These are phyloP conservation scores for Asclepias syriaca DNA, from an alignment of 257 asterid genomes.

Conservation along the genomic window DNA sequence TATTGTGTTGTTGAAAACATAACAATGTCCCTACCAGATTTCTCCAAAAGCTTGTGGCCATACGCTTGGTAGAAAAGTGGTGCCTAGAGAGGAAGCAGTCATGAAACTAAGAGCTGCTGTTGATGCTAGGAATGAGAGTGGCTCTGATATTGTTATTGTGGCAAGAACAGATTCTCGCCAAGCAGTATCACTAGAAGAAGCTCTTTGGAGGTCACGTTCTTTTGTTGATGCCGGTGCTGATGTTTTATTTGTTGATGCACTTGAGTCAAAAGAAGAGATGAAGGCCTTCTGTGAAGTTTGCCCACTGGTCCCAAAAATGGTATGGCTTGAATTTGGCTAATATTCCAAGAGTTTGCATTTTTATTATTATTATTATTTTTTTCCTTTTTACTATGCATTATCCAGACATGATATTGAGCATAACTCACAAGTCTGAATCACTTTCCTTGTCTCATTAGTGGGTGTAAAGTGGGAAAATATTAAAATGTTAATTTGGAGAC, in stretches of 20 bases:
- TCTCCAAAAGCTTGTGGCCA: conserved; percentile 99
- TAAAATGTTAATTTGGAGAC: background rate
- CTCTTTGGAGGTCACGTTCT: conserved; percentile 87
- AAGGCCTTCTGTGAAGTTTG: conserved; percentile 69
- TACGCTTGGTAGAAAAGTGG: conserved; percentile 82
- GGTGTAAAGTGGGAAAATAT: background rate
- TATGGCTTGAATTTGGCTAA: conserved; percentile 23
- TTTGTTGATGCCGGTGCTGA: conserved; percentile 94
- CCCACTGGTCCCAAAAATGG: conserved; percentile 86
- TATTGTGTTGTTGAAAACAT: conserved; percentile 3
- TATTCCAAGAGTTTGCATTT: background rate
- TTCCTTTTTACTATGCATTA: background rate
- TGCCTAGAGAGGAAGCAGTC: conserved; percentile 83
- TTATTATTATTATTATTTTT: no score
- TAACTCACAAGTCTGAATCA: background rate
- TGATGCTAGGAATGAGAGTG: conserved; percentile 88
- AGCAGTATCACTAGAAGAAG: conserved; percentile 75
- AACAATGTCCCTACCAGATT: conserved; percentile 41
- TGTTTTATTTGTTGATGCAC: conserved; percentile 90
- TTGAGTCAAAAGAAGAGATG: conserved; percentile 91
- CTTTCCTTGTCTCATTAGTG: background rate
- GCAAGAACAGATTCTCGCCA: conserved; percentile 98
- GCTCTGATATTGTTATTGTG: conserved; percentile 85
- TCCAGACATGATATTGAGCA: background rate
- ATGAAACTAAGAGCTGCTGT: conserved; percentile 82